phyloP scores from a whole-genome alignment of 768 basidiomycete species.

The Naganishia onofrii region DNA sequence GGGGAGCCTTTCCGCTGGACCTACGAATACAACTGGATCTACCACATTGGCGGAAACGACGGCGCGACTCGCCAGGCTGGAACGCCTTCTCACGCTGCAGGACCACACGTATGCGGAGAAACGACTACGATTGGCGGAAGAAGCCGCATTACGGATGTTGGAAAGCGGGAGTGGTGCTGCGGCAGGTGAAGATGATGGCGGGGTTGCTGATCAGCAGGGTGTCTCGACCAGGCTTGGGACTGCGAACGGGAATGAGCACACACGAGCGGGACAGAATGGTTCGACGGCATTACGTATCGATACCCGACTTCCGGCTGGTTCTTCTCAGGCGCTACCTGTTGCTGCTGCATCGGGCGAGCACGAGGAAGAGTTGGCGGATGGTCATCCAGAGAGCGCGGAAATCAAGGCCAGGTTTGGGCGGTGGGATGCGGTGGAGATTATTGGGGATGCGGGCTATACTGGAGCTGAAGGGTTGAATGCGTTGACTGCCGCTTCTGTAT shows the following conservation, averaged over 20 bases:
- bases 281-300: constrained; percentile 4
- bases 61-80: constrained; percentile 22
- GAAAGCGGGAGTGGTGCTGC: constrained; percentile 4
- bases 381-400: constrained; percentile 17
- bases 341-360: neutral
- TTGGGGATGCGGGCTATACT: constrained; percentile 27
- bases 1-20: no score
- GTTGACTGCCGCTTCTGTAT: constrained; percentile 20
- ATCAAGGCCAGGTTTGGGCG: constrained; percentile 10
- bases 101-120: constrained; percentile 29
- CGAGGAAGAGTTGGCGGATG: constrained; percentile 5
- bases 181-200: neutral
- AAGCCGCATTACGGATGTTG: constrained; percentile 23
- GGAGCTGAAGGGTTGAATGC: constrained; percentile 28
- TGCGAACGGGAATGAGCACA: neutral
- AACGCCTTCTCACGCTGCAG: constrained; percentile 23
- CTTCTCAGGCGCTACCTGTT: neutral
- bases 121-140: constrained; percentile 23
- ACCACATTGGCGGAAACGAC: constrained; percentile 26
- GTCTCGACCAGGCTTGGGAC: neutral
- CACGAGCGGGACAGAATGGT: neutral
- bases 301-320: neutral
- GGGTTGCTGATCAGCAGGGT: neutral
- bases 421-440: constrained; percentile 21
- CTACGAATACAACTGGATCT: neutral